phyloP scores from a whole-genome alignment of 257 asterid species.

The Capsicum baccatum region DNA sequence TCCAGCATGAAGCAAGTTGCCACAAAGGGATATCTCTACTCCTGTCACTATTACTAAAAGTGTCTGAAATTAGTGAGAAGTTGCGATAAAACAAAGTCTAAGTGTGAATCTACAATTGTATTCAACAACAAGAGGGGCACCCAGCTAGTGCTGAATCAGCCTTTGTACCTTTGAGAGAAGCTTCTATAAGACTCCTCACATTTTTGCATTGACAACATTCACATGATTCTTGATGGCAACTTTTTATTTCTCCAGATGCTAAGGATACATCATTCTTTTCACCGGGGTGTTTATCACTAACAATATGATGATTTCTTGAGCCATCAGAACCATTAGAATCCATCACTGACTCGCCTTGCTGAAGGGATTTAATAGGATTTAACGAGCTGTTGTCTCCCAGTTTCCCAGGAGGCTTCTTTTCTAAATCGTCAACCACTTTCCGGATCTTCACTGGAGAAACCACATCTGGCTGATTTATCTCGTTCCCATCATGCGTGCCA shows the following conservation, averaged over 20 bases:
- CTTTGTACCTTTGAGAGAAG: slow-evolving; percentile 38
- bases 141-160: slow-evolving; percentile 51
- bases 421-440: slow-evolving; percentile 41
- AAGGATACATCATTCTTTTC: slow-evolving; percentile 40
- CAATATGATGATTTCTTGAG: slow-evolving; percentile 38
- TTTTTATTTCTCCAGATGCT: slow-evolving; percentile 32
- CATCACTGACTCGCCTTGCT: neutral
- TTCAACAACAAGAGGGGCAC: slow-evolving; percentile 1
- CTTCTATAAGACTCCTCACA: slow-evolving; percentile 45
- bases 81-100: neutral
- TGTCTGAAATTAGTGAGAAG: neutral
- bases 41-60: slow-evolving; percentile 49
- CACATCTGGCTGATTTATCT: slow-evolving; percentile 28
- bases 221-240: slow-evolving; percentile 39
- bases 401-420: slow-evolving; percentile 43
- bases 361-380: slow-evolving; percentile 36
- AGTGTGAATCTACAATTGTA: slow-evolving; percentile 26
- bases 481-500: neutral
- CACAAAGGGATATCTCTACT: slow-evolving; percentile 79
- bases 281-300: slow-evolving; percentile 40
- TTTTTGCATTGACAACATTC: slow-evolving; percentile 42
- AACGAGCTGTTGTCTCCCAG: slow-evolving; percentile 41
- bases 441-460: slow-evolving; percentile 39
- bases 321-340: slow-evolving; percentile 45
- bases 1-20: slow-evolving; percentile 72